Evolutionary conservation across 1,284 basidiomycete genomes (phyloP).

Genomic region (Inonotus hispidus): DNA sequence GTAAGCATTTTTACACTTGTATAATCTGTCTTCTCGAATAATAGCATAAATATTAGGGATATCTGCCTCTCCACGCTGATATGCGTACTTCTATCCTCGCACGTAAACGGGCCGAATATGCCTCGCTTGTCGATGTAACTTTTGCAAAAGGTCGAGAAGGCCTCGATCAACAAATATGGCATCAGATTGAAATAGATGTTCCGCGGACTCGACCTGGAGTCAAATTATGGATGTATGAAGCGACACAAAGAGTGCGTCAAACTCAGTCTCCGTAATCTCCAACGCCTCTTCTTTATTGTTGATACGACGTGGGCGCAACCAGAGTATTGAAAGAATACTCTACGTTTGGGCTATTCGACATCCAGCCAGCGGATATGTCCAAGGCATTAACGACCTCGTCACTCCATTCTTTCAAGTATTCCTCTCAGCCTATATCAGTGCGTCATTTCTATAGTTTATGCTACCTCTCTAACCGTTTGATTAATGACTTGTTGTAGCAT

Average conservation of each 20-base stretch:
- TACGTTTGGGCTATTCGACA: conserved; percentile 98
- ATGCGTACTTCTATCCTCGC: conserved; percentile 72
- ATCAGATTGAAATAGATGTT: conserved; percentile 97
- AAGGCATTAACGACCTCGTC: conserved; percentile 95
- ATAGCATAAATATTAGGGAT: conserved; percentile 55
- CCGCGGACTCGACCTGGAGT: conserved; percentile 92
- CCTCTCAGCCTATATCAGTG: conserved; percentile 85
- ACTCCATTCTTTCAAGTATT: conserved; percentile 96
- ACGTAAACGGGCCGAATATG: conserved; percentile 91
- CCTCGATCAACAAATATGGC: conserved; percentile 94
- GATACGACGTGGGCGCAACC: conserved; percentile 22
- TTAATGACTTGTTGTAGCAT: conserved; percentile 43
- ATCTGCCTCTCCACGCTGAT: conserved; percentile 83
- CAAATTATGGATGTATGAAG: conserved; percentile 80
- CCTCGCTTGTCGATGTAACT: conserved; percentile 84
- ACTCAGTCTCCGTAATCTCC: conserved; percentile 8
- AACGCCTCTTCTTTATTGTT: conserved; percentile 14
- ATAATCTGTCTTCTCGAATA: background rate
- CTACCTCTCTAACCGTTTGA: conserved; percentile 15
- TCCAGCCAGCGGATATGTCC: conserved; percentile 94
- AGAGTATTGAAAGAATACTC: conserved; percentile 88
- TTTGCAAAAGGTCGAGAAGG: conserved; percentile 81
- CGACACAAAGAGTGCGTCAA: conserved; percentile 75
- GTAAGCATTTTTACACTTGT: conserved; percentile 42
- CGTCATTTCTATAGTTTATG: conserved; percentile 22